phyloP scores from a whole-genome alignment of 2,329 filamentous ascomycete species.

The Drechslerella coelobrocha region DNA sequence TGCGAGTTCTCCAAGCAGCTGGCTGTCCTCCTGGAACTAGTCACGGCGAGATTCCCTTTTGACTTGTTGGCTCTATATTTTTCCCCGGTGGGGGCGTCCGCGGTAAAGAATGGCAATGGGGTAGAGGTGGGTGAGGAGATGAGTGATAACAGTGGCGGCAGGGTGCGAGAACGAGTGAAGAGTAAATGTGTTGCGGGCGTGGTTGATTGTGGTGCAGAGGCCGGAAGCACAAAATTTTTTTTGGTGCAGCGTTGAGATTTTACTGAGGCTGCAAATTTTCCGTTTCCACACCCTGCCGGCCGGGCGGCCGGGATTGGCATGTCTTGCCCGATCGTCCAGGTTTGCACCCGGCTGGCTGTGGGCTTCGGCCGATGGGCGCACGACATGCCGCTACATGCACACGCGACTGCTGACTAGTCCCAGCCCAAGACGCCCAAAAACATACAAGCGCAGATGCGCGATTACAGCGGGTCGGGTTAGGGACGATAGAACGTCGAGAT shows the following conservation, averaged over 20 bases:
- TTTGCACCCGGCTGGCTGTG: background rate
- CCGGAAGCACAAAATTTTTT: constrained; percentile 15
- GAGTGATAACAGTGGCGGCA: no score
- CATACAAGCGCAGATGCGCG: constrained; percentile 5
- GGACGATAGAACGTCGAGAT: background rate
- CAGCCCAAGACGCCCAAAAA: background rate
- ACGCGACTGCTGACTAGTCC: background rate
- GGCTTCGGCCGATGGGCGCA: constrained; percentile 3
- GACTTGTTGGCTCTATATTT: no score
- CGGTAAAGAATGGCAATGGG: background rate
- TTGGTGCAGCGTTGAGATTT: constrained; percentile 23
- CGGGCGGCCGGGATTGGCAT: constrained; percentile 16
- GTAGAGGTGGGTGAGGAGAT: no score
- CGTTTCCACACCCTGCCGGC: constrained; percentile 13
- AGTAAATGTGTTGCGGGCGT: constrained; percentile 32
- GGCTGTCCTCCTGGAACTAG: constrained; percentile 25
- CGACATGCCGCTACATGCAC: constrained; percentile 3
- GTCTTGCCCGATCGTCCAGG: constrained; percentile 8
- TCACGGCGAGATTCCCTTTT: constrained; percentile 33
- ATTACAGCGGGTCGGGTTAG: background rate
- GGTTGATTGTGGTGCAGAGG: constrained; percentile 22
- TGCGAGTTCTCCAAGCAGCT: constrained; percentile 22
- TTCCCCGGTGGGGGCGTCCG: background rate
- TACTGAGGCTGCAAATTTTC: constrained; percentile 31
- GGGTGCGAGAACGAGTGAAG: constrained; percentile 16